Percentiles rank a stretch among this genome's conserved stretches.
These are phyloP conservation scores for Hyaloraphidium curvatum DNA, from an alignment of 192 early-diverging fungal genomes.

Conservation along the genomic window DNA sequence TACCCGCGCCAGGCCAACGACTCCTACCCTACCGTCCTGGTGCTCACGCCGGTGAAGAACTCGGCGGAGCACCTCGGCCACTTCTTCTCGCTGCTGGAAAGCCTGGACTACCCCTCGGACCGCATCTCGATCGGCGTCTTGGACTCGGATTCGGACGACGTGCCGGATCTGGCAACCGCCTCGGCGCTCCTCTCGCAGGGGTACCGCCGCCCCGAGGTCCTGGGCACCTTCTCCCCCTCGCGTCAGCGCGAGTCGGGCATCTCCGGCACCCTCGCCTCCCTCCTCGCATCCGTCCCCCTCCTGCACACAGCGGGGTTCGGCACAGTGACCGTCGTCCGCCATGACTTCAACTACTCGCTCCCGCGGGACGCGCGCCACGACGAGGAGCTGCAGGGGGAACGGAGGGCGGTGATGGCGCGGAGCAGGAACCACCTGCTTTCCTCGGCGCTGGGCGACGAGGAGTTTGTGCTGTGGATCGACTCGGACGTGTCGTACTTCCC, in stretches of 20 bases:
- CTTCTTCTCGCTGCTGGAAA: slow-evolving; percentile 37
- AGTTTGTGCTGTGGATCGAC: slow-evolving; percentile 55
- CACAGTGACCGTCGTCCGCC: slow-evolving; percentile 35
- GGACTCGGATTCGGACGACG: slow-evolving; percentile 35
- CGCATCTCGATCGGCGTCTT: slow-evolving; percentile 44
- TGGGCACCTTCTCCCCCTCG: too few relatives aligned
- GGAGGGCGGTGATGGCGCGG: slow-evolving; percentile 39
- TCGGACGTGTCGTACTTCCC: slow-evolving; percentile 46
- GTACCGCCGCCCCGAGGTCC: too few relatives aligned
- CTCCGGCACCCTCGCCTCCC: too few relatives aligned
- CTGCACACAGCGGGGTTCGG: slow-evolving; percentile 24
- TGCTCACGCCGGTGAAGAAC: slow-evolving; percentile 45
- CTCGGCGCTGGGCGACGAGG: slow-evolving; percentile 30
- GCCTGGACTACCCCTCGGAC: slow-evolving; percentile 34
- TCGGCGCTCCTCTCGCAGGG: too few relatives aligned
- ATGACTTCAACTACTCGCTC: slow-evolving; percentile 28
- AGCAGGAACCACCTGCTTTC: slow-evolving; percentile 37
- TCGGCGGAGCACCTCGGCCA: slow-evolving; percentile 29
- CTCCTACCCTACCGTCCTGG: slow-evolving; percentile 13
- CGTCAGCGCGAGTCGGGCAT: too few relatives aligned
- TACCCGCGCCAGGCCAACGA: slow-evolving; percentile 4
- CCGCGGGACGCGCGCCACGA: slow-evolving; percentile 32
- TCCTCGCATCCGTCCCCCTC: slow-evolving; percentile 32
- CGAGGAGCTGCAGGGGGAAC: slow-evolving; percentile 28
- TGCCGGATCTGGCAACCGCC: too few relatives aligned